phyloP scores from a whole-genome alignment of 768 basidiomycete genomes.

The Leccinum ochraceum region DNA sequence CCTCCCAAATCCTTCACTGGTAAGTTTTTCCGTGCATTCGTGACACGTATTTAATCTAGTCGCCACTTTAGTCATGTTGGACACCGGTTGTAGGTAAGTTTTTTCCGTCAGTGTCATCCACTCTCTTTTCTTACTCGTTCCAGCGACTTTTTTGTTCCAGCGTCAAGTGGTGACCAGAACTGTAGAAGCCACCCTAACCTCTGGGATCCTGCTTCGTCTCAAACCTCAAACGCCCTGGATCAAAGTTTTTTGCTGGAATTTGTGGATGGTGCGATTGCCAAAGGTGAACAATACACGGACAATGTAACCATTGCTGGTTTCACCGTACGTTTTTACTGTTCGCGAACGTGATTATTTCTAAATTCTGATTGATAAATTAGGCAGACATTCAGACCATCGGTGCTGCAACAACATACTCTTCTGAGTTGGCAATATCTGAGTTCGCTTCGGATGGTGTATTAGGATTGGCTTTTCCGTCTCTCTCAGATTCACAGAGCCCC shows the following conservation, averaged over 20 bases:
- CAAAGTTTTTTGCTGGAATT: too few species aligned
- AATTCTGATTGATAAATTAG: not conserved
- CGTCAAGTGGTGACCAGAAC: not conserved
- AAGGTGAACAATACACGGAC: constrained; percentile 42
- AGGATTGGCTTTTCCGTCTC: not conserved
- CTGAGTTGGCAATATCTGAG: too few species aligned
- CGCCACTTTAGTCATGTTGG: not conserved
- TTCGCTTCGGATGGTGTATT: too few species aligned
- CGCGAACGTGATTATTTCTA: not conserved
- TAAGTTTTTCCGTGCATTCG: too few species aligned
- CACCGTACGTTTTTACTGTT: not conserved
- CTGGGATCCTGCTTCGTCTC: too few species aligned
- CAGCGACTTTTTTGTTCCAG: not conserved
- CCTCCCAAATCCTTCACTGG: not conserved
- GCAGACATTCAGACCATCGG: too few species aligned
- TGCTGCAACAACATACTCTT: too few species aligned
- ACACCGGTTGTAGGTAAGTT: not conserved
- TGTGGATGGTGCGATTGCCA: not conserved
- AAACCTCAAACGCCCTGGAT: too few species aligned
- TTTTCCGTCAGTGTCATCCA: not conserved
- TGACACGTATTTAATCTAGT: not conserved
- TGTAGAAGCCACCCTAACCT: not conserved
- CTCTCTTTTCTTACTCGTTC: not conserved
- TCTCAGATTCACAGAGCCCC: not conserved
- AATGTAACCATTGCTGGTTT: constrained; percentile 8